These are phyloP conservation scores for Trichothecium roseum DNA, from an alignment of 2,329 filamentous ascomycete genomes.

Conservation along the genomic window DNA sequence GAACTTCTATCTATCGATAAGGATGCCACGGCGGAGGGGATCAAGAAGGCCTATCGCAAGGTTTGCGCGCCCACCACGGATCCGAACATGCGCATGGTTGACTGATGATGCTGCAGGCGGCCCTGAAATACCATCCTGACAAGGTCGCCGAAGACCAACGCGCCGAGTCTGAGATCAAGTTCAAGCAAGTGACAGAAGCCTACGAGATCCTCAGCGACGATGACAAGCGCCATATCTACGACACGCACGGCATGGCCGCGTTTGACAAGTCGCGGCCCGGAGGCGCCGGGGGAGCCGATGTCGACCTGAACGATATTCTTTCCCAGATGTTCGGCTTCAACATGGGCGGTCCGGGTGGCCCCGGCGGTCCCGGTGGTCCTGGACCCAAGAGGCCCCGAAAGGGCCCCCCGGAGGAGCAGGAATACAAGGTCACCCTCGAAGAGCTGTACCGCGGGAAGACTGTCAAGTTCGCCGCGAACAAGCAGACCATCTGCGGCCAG, in stretches of 20 bases:
- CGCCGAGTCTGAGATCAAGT: conserved; percentile 76
- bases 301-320: conserved; percentile 86
- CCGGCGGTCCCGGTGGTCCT: conserved; percentile 32
- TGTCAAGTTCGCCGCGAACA: conserved; percentile 90
- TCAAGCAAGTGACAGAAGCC: conserved; percentile 87
- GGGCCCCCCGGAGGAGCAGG: conserved; percentile 76
- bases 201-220: conserved; percentile 98
- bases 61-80: conserved; percentile 32
- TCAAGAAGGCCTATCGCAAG: conserved; percentile 96
- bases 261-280: conserved; percentile 65
- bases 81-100: conserved; percentile 1
- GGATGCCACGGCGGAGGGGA: conserved; percentile 63
- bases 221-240: conserved; percentile 84
- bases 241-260: conserved; percentile 89
- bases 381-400: conserved; percentile 53
- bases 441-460: conserved; percentile 99
- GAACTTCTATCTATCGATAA: conserved; percentile 70
- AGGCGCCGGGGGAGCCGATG: conserved; percentile 56
- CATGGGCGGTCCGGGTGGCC: conserved; percentile 44
- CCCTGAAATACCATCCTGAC: conserved; percentile 83
- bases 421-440: conserved; percentile 84
- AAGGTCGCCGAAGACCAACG: conserved; percentile 85
- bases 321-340: conserved; percentile 84
- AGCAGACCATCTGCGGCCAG: conserved; percentile 77
- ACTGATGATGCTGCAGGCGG: conserved; percentile 45